A percentile compares a stretch with the other conserved stretches of the same genome.
Evolutionary conservation across 768 basidiomycete species (phyloP).

Genomic region (Phylloporus rhodoxanthus): DNA sequence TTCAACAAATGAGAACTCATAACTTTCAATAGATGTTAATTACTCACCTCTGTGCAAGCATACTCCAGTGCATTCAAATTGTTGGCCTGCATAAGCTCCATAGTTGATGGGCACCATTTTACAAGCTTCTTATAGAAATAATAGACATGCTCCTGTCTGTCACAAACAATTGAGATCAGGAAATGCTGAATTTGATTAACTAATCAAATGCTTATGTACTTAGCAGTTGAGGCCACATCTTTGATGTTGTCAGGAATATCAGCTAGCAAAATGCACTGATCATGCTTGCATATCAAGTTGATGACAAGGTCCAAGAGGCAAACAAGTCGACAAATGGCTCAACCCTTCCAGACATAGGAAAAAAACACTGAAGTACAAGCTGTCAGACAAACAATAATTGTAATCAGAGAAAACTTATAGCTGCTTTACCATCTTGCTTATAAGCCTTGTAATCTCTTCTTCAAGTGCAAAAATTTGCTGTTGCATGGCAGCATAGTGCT

Average conservation of each 20-base stretch:
- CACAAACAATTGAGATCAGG: no score
- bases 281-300: slow-evolving; percentile 5
- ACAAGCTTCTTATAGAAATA: slow-evolving; percentile 6
- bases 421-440: no score
- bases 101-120: slow-evolving; percentile 3
- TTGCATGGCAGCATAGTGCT: no score
- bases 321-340: slow-evolving; percentile 8
- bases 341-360: slow-evolving; percentile 2
- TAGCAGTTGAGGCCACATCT: background rate
- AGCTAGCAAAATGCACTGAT: background rate
- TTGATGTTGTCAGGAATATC: background rate
- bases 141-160: slow-evolving; percentile 4
- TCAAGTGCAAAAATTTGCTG: no score
- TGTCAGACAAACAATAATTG: no score
- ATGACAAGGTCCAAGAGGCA: background rate
- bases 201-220: background rate
- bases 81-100: background rate
- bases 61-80: no score
- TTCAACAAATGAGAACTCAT: background rate
- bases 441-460: no score
- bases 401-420: background rate
- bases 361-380: no score
- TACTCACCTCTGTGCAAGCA: slow-evolving; percentile 8
- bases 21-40: no score
- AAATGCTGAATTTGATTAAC: no score